A percentile compares a stretch with the other conserved stretches of the same genome.
These are phyloP conservation scores for Cyclotella kingstonii DNA, from an alignment of 108 stramenopile genomes.

Conservation along the genomic window DNA sequence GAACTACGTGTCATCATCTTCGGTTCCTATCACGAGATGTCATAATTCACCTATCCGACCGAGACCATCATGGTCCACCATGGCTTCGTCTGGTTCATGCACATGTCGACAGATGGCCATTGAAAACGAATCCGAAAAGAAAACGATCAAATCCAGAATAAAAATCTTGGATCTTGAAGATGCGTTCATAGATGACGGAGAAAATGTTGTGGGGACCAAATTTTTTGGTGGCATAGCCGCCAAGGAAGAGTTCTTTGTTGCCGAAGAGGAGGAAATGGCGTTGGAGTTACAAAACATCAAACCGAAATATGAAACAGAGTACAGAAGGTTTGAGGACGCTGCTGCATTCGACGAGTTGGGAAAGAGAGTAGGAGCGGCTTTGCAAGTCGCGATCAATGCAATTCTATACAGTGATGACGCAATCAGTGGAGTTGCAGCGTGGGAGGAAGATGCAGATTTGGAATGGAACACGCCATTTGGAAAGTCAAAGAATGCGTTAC, in stretches of 20 bases:
- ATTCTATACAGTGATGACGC: slow-evolving; percentile 36
- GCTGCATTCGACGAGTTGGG: slow-evolving; percentile 47
- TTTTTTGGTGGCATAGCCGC: slow-evolving; percentile 69
- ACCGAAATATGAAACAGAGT: slow-evolving; percentile 17
- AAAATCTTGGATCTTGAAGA: slow-evolving; percentile 39
- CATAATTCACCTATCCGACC: too few relatives aligned
- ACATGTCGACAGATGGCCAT: too few relatives aligned
- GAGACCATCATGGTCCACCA: too few relatives aligned
- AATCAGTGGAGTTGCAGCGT: slow-evolving; percentile 4
- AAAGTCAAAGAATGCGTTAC: background rate
- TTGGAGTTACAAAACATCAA: slow-evolving; percentile 32
- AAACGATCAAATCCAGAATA: background rate
- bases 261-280: slow-evolving; percentile 57
- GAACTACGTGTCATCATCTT: too few relatives aligned
- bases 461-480: slow-evolving; percentile 60
- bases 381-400: slow-evolving; percentile 66
- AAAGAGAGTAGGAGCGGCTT: slow-evolving; percentile 41
- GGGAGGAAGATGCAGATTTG: slow-evolving; percentile 33
- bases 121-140: too few relatives aligned
- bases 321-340: slow-evolving; percentile 49
- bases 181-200: slow-evolving; percentile 39
- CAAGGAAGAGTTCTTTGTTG: slow-evolving; percentile 77
- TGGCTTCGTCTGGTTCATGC: too few relatives aligned
- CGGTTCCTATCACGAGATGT: too few relatives aligned
- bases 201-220: slow-evolving; percentile 39